Evolutionary conservation across 2,329 filamentous ascomycete species (phyloP).

Genomic region (Ambrosiella xylebori): DNA sequence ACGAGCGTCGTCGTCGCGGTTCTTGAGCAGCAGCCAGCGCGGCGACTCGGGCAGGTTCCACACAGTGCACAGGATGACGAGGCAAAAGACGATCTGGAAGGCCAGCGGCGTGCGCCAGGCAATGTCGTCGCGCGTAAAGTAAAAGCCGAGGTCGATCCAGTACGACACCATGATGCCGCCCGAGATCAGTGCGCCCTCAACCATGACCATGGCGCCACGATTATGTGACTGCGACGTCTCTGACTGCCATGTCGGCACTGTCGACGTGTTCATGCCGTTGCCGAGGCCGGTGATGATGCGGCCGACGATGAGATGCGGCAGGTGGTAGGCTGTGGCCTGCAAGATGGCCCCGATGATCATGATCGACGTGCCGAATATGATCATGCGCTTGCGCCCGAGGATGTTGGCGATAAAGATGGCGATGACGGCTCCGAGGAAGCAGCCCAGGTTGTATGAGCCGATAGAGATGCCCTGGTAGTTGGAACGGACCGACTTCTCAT

Average conservation of each 20-base stretch:
- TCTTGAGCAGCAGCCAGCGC: slow-evolving; percentile 30
- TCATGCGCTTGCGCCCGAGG: slow-evolving; percentile 40
- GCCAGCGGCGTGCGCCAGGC: slow-evolving; percentile 43
- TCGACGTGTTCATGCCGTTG: slow-evolving; percentile 40
- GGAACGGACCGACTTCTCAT: slow-evolving; percentile 26
- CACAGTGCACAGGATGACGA: slow-evolving; percentile 37
- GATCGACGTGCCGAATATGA: slow-evolving; percentile 41
- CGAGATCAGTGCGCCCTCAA: slow-evolving; percentile 36
- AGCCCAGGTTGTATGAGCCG: slow-evolving; percentile 42
- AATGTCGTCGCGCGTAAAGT: slow-evolving; percentile 19
- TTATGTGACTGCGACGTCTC: slow-evolving; percentile 32
- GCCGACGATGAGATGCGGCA: slow-evolving; percentile 22
- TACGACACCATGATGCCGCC: slow-evolving; percentile 30
- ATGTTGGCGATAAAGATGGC: slow-evolving; percentile 48
- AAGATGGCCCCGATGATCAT: slow-evolving; percentile 41
- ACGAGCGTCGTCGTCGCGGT: slow-evolving; percentile 29
- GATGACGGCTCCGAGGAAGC: slow-evolving; percentile 45
- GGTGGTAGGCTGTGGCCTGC: slow-evolving; percentile 36
- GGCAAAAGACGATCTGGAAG: slow-evolving; percentile 37
- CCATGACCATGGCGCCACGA: slow-evolving; percentile 35
- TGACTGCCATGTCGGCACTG: slow-evolving; percentile 38
- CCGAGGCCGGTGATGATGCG: slow-evolving; percentile 41
- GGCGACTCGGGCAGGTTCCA: slow-evolving; percentile 35
- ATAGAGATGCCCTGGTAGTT: slow-evolving; percentile 35
- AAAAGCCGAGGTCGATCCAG: slow-evolving; percentile 21